Conservation (phyloP, 192 early-diverging fungal species). For the Globomyces pollinis-pini region DNA sequence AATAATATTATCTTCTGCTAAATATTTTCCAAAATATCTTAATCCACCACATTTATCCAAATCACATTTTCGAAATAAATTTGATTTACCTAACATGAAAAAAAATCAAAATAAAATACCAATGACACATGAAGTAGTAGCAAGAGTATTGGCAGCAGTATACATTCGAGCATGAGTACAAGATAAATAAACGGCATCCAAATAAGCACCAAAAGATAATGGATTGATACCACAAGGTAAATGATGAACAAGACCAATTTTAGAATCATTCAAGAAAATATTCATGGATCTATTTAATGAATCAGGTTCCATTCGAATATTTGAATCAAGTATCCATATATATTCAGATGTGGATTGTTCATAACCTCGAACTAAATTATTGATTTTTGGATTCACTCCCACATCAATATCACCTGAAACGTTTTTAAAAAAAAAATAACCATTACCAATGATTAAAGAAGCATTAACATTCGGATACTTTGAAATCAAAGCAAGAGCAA, state of each 20-base stretch:
- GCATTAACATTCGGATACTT: constrained; percentile 68
- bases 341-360: constrained; percentile 71
- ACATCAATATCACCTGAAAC: constrained; percentile 58
- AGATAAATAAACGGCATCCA: constrained; percentile 81
- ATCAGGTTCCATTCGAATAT: constrained; percentile 71
- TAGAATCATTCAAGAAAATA: constrained; percentile 51
- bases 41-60: constrained; percentile 76
- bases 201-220: constrained; percentile 62
- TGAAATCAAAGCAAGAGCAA: constrained; percentile 63
- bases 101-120: no score
- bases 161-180: constrained; percentile 95
- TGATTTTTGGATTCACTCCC: constrained; percentile 93
- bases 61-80: constrained; percentile 77
- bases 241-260: constrained; percentile 93
- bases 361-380: constrained; percentile 83
- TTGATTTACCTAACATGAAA: constrained; percentile 97
- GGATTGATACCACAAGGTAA: constrained; percentile 71
- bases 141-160: constrained; percentile 80
- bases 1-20: constrained; percentile 93
- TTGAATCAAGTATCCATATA: constrained; percentile 92
- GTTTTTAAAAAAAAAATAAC: no score
- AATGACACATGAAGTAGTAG: constrained; percentile 78
- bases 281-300: constrained; percentile 76
- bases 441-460: constrained; percentile 68
- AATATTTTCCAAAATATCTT: constrained; percentile 76